Conservation (phyloP, 1,284 basidiomycete genomes). For the Ganoderma meredithae region DNA sequence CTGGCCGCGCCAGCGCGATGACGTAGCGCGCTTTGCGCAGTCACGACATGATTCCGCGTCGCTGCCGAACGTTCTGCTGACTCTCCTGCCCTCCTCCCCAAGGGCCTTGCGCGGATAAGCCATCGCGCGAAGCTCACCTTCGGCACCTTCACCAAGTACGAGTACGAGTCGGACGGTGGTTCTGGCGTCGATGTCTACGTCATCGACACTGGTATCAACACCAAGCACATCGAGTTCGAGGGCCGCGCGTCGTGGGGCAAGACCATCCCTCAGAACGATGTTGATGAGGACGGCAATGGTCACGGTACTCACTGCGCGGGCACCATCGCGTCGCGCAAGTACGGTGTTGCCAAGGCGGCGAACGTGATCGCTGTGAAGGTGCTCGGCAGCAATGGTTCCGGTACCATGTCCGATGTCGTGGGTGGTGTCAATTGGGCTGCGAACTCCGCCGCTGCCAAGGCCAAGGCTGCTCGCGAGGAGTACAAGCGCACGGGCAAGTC, state of each 20-base stretch:
- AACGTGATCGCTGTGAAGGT: conserved; percentile 98
- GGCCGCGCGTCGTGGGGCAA: conserved; percentile 49
- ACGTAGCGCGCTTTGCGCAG: conserved; percentile 4
- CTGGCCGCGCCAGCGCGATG: not conserved
- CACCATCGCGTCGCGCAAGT: conserved; percentile 56
- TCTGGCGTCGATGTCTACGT: conserved; percentile 83
- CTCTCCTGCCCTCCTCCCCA: not conserved
- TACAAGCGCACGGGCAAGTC: conserved; percentile 56
- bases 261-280: conserved; percentile 62
- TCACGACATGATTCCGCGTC: conserved; percentile 1
- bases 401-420: conserved; percentile 96
- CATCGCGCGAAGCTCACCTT: conserved; percentile 85
- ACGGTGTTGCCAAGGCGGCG: conserved; percentile 95
- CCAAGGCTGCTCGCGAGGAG: conserved; percentile 68
- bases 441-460: conserved; percentile 63
- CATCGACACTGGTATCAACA: conserved; percentile 90
- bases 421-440: conserved; percentile 89
- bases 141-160: conserved; percentile 89
- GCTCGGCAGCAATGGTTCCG: conserved; percentile 90
- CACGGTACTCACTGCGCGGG: conserved; percentile 53
- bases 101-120: conserved; percentile 96
- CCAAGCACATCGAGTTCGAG: conserved; percentile 87
- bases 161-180: conserved; percentile 79
- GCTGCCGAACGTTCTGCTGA: conserved; percentile 13
- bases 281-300: conserved; percentile 49